phyloP scores from a whole-genome alignment of 202 grass and related monocot genomes.

The Digitaria exilis region DNA sequence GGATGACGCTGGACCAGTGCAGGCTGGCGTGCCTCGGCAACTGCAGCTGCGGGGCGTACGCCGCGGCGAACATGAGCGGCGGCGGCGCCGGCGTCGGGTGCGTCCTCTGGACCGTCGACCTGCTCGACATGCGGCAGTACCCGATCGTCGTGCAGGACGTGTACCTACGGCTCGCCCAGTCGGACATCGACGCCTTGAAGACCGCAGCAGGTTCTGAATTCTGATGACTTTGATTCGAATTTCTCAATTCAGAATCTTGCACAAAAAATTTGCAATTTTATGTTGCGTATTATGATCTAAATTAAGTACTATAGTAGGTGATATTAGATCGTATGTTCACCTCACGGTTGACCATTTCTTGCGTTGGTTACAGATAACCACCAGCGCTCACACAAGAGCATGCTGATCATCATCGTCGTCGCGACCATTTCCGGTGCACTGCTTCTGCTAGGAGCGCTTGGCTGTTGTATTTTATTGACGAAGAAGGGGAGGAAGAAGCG shows the following conservation, averaged over 20 bases:
- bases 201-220: slow-evolving; percentile 30
- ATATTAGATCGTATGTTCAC: neutral
- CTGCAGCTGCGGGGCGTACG: slow-evolving; percentile 70
- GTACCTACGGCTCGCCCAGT: slow-evolving; percentile 57
- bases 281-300: too few relatives aligned
- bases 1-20: slow-evolving; percentile 58
- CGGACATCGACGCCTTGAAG: slow-evolving; percentile 37
- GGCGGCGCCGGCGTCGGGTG: slow-evolving; percentile 49
- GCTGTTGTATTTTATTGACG: slow-evolving; percentile 26
- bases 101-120: slow-evolving; percentile 63
- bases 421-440: neutral
- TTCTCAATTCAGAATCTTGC: neutral
- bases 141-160: slow-evolving; percentile 44
- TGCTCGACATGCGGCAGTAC: slow-evolving; percentile 65
- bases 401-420: slow-evolving; percentile 12
- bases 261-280: neutral
- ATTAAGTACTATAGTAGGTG: too few relatives aligned
- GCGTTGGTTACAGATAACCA: slow-evolving; percentile 15
- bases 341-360: neutral
- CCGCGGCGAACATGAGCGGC: slow-evolving; percentile 47
- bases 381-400: neutral
- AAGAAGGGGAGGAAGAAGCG: neutral
- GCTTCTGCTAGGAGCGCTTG: slow-evolving; percentile 9
- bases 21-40: slow-evolving; percentile 50
- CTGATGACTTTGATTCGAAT: neutral